These are phyloP conservation scores for Amanita muscaria DNA, from an alignment of 768 basidiomycete species.

Conservation along the genomic window DNA sequence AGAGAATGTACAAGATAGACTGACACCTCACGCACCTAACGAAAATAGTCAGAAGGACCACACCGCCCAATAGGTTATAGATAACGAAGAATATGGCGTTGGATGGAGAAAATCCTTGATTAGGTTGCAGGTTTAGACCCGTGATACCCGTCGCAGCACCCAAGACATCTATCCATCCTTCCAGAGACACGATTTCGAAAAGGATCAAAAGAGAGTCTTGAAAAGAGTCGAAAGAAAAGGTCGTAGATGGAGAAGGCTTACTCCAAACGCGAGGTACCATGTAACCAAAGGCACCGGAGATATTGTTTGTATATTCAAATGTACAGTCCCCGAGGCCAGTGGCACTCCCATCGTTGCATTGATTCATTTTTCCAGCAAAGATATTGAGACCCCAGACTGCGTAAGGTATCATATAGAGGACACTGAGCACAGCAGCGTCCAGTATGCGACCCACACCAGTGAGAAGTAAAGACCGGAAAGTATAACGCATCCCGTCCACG, in stretches of 20 bases:
- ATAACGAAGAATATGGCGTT: slow-evolving; percentile 90
- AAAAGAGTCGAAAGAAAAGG: slow-evolving; percentile 88
- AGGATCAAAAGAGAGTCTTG: slow-evolving; percentile 77
- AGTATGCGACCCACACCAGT: slow-evolving; percentile 78
- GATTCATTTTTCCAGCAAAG: slow-evolving; percentile 76
- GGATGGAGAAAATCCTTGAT: slow-evolving; percentile 60
- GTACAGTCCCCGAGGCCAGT: slow-evolving; percentile 56
- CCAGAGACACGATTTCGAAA: slow-evolving; percentile 92
- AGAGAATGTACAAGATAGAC: slow-evolving; percentile 1
- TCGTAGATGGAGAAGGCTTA: slow-evolving; percentile 73
- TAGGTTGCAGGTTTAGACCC: slow-evolving; percentile 59
- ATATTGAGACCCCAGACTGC: slow-evolving; percentile 93
- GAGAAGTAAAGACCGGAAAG: slow-evolving; percentile 82
- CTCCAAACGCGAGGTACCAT: slow-evolving; percentile 83
- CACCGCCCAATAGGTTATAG: slow-evolving; percentile 86
- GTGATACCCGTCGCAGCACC: slow-evolving; percentile 68
- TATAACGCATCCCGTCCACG: slow-evolving; percentile 76
- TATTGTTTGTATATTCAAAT: slow-evolving; percentile 61
- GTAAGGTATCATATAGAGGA: slow-evolving; percentile 88
- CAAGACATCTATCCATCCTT: slow-evolving; percentile 98
- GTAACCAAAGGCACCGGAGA: slow-evolving; percentile 61
- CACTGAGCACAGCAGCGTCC: slow-evolving; percentile 83
- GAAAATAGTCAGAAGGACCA: slow-evolving; percentile 85
- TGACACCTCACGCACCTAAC: slow-evolving; percentile 53
- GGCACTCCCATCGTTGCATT: slow-evolving; percentile 65